These are phyloP conservation scores for Ceriops zippeliana DNA, from an alignment of 345 rosid species.

Conservation along the genomic window DNA sequence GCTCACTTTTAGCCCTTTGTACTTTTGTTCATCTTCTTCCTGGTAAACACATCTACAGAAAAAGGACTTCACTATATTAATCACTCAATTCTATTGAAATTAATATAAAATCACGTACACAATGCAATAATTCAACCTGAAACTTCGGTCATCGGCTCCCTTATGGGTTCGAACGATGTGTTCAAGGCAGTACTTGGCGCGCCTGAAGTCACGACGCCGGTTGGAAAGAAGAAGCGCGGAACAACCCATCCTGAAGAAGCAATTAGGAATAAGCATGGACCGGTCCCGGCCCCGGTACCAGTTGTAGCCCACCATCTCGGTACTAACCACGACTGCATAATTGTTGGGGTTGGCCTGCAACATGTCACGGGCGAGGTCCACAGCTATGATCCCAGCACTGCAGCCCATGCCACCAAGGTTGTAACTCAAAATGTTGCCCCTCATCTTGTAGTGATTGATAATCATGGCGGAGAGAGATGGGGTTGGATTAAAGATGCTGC, in stretches of 20 bases:
- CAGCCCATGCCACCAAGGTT: conserved; percentile 98
- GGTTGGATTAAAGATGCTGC: conserved; percentile 93
- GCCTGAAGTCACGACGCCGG: conserved; percentile 61
- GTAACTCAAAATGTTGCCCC: conserved; percentile 86
- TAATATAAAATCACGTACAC: neutral
- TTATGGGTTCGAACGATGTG: conserved; percentile 90
- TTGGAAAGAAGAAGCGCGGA: conserved; percentile 80
- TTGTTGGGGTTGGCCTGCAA: conserved; percentile 78
- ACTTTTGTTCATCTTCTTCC: conserved; percentile 77
- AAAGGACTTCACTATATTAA: neutral
- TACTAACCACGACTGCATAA: conserved; percentile 78
- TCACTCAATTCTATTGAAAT: neutral
- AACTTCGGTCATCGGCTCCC: conserved; percentile 91
- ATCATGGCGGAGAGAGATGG: conserved; percentile 91
- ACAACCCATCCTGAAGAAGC: conserved; percentile 88
- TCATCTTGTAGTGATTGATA: conserved; percentile 91
- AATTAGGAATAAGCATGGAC: conserved; percentile 88
- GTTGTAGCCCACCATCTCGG: conserved; percentile 93
- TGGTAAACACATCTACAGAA: conserved; percentile 63
- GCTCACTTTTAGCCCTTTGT: conserved; percentile 73
- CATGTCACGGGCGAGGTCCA: conserved; percentile 93
- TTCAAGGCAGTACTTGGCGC: conserved; percentile 84
- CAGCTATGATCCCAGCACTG: conserved; percentile 74
- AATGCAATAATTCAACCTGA: conserved; percentile 45
- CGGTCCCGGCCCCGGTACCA: conserved; percentile 76